Evolutionary conservation across 1,284 basidiomycete species (phyloP), one percentile per base, ranked within the genome.

Genomic region (Takashimella koratensis): DNA sequence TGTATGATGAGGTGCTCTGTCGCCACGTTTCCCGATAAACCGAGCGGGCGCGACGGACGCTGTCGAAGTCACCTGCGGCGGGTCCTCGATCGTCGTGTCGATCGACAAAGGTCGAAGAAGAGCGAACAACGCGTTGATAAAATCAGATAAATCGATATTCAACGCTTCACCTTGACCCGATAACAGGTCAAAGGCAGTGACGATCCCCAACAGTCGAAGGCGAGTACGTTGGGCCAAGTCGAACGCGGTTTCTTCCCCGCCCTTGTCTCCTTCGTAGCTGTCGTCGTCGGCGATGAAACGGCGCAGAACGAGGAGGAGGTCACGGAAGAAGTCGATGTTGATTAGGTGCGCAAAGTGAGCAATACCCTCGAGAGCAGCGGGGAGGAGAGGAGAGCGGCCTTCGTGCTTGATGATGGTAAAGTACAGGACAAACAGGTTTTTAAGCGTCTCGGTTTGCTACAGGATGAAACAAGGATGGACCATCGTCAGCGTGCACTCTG

Each of bases 271-370:
- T 45, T 60, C 68, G 36, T 78, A 74, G 36, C 77, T 78, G 20
- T 78, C 73, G 47, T 79, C 58, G 49, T 80, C 79, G 26, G 75
- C 74, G 61, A 96, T 84, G 52, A 92, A 84, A 54, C 81, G 81
- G 71, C 90, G 89, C 27, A 99, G 80, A 1, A 96, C 92, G 49
- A 84, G 81, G 76, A 98, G 82, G 45, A 99, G 79, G 76, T 98
- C 96, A 62, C 87, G 86, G 84, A 99, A 99, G 77, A 99, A 99
- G 74, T 99, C 96, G 65, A 98, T 84, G 76, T 97, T 99, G 75
- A 99, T 92, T 53, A 97, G 83, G 74, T 98, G 96, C 0, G 95
- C 88, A 68, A 90, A 98, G 76, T 86, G 86, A 4, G 92, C 86
- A 65, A 99, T 87, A 57, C 96, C 96, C 67, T 88, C 86, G 60